These are phyloP conservation scores for Aquilaria agallochum DNA, from an alignment of 441 rosid genomes.

Conservation along the genomic window DNA sequence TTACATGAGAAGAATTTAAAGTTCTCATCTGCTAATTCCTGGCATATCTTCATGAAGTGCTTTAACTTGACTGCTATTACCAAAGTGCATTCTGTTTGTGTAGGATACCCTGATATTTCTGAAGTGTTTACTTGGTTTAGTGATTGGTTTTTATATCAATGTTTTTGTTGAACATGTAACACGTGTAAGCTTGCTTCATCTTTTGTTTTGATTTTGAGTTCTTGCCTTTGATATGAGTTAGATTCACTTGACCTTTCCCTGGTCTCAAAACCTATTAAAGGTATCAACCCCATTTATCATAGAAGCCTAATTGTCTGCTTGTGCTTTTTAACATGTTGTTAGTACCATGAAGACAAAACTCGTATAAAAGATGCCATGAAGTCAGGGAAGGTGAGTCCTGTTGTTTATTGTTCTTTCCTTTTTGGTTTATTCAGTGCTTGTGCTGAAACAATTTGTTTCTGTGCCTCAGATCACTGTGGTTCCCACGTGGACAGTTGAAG, in stretches of 20 bases:
- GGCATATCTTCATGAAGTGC: too few relatives aligned
- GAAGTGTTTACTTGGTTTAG: too few relatives aligned
- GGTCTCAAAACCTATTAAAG: constrained; percentile 1
- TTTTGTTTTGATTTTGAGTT: not conserved
- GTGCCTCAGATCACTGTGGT: constrained; percentile 48
- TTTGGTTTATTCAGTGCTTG: constrained; percentile 7
- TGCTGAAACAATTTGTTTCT: constrained; percentile 14
- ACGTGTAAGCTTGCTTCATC: not conserved
- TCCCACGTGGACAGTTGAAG: constrained; percentile 70
- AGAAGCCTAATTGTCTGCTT: constrained; percentile 8
- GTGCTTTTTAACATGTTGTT: constrained; percentile 15
- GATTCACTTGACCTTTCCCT: too few relatives aligned
- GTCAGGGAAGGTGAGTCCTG: constrained; percentile 53
- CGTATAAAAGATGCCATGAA: constrained; percentile 78
- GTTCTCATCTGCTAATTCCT: too few relatives aligned
- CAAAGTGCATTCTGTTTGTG: too few relatives aligned
- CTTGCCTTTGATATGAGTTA: constrained; percentile 10
- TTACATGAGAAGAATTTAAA: too few relatives aligned
- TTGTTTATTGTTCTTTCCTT: not conserved
- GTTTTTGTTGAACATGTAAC: not conserved
- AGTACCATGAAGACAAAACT: constrained; percentile 88
- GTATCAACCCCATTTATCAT: too few relatives aligned
- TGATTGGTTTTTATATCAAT: not conserved
- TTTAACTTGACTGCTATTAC: too few relatives aligned
- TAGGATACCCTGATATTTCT: too few relatives aligned